Evolutionary conservation across 768 basidiomycete genomes (phyloP).

Genomic region (Austroboletus eburneus): DNA sequence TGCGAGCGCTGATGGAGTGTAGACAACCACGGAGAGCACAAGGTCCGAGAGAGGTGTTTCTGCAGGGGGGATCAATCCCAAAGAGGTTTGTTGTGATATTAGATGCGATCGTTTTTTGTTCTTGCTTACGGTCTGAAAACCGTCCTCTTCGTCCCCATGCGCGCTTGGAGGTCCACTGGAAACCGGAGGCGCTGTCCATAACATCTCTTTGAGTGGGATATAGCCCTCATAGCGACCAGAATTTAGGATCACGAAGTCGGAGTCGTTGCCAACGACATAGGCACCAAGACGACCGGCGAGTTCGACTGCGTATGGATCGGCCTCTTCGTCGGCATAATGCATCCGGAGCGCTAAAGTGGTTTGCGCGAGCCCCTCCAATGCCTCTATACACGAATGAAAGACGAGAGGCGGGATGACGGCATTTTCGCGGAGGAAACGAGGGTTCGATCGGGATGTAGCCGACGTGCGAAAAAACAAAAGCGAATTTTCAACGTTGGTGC

Average conservation of each 20-base stretch:
- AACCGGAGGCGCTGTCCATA: slow-evolving; percentile 45
- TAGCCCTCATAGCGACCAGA: slow-evolving; percentile 75
- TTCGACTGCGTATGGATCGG: slow-evolving; percentile 81
- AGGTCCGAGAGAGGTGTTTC: slow-evolving; percentile 33
- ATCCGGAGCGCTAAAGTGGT: slow-evolving; percentile 41
- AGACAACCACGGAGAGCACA: slow-evolving; percentile 52
- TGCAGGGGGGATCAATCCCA: slow-evolving; percentile 54
- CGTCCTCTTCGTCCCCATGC: slow-evolving; percentile 40
- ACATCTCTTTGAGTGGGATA: slow-evolving; percentile 71
- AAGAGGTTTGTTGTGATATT: slow-evolving; percentile 9
- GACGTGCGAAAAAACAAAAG: slow-evolving; percentile 84
- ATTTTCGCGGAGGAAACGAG: slow-evolving; percentile 69
- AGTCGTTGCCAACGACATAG: slow-evolving; percentile 76
- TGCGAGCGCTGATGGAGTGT: slow-evolving; percentile 59
- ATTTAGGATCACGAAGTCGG: slow-evolving; percentile 78
- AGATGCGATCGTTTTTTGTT: slow-evolving; percentile 43
- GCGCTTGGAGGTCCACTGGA: slow-evolving; percentile 20
- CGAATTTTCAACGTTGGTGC: slow-evolving; percentile 55
- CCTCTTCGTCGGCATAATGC: slow-evolving; percentile 78
- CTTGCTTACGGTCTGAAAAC: slow-evolving; percentile 57
- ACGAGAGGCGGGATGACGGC: slow-evolving; percentile 69
- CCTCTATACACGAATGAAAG: slow-evolving; percentile 54
- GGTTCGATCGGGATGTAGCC: slow-evolving; percentile 51
- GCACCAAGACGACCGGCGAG: slow-evolving; percentile 69
- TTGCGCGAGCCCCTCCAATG: slow-evolving; percentile 41